These are phyloP conservation scores for Tubosaeta brunneosetosa DNA, from an alignment of 768 basidiomycete species.

Conservation along the genomic window DNA sequence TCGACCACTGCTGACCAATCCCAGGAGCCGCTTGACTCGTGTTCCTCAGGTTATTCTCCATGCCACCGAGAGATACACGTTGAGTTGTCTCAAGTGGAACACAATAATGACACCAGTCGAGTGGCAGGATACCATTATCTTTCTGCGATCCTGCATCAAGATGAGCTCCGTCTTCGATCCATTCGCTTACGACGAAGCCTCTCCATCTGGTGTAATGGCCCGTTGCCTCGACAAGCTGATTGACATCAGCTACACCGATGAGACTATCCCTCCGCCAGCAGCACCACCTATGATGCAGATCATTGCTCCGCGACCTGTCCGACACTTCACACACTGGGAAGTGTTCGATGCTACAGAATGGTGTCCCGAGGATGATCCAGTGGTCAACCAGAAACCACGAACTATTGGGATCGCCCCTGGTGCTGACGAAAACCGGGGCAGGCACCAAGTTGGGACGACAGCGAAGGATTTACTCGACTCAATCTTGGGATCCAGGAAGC, in stretches of 20 bases:
- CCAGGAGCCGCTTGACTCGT: slow-evolving; percentile 20
- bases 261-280: background rate
- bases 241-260: slow-evolving; percentile 3
- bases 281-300: slow-evolving; percentile 3
- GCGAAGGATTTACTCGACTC: slow-evolving; percentile 27
- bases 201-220: slow-evolving; percentile 13
- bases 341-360: slow-evolving; percentile 19
- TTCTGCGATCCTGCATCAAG: slow-evolving; percentile 24
- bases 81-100: slow-evolving; percentile 22
- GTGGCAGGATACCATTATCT: slow-evolving; percentile 22
- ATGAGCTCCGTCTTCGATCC: slow-evolving; percentile 23
- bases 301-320: slow-evolving; percentile 14
- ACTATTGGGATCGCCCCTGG: slow-evolving; percentile 29
- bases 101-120: slow-evolving; percentile 14
- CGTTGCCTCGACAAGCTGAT: slow-evolving; percentile 19
- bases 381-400: slow-evolving; percentile 26
- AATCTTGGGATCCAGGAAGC: slow-evolving; percentile 17
- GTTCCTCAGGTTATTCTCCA: slow-evolving; percentile 23
- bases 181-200: slow-evolving; percentile 17
- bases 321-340: slow-evolving; percentile 3
- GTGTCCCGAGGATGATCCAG: slow-evolving; percentile 30
- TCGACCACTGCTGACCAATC: slow-evolving; percentile 4
- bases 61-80: slow-evolving; percentile 18
- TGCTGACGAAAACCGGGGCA: slow-evolving; percentile 2
- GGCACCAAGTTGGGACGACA: slow-evolving; percentile 10